Percentiles rank a stretch among this genome's conserved stretches.
These are phyloP conservation scores for Euphrasia arctica DNA, from an alignment of 305 asterid genomes.

Conservation along the genomic window DNA sequence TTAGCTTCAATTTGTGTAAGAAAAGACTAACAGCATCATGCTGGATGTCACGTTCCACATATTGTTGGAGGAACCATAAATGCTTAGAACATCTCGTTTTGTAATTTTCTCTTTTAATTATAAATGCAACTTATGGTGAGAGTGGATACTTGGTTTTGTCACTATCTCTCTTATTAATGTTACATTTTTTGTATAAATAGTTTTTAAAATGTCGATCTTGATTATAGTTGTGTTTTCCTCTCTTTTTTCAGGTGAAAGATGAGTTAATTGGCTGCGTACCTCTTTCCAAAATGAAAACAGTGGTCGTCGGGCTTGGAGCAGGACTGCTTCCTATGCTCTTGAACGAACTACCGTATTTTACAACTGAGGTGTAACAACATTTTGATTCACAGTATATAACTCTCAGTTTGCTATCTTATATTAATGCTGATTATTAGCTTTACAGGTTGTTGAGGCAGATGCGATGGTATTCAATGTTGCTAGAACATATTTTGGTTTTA, in stretches of 20 bases:
- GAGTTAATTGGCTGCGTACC: neutral
- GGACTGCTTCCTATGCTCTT: slow-evolving; percentile 97
- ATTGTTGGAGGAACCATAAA: too few species aligned
- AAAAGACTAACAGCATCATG: too few species aligned
- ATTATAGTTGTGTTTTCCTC: neutral
- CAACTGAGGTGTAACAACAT: slow-evolving; percentile 54
- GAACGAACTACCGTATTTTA: slow-evolving; percentile 49
- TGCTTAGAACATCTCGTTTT: too few species aligned
- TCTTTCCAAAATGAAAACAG: slow-evolving; percentile 29
- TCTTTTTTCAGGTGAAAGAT: neutral
- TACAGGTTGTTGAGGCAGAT: slow-evolving; percentile 86
- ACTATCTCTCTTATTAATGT: too few species aligned
- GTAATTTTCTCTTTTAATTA: too few species aligned
- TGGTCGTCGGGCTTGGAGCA: slow-evolving; percentile 95
- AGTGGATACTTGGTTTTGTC: too few species aligned
- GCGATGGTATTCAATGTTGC: slow-evolving; percentile 73
- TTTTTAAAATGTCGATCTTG: neutral
- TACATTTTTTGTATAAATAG: too few species aligned
- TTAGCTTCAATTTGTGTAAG: slow-evolving; percentile 1
- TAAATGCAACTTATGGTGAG: too few species aligned
- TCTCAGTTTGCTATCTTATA: slow-evolving; percentile 22
- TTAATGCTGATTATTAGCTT: slow-evolving; percentile 29
- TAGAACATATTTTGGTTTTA: slow-evolving; percentile 61
- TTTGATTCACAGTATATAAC: neutral
- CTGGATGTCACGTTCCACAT: too few species aligned